phyloP scores from a whole-genome alignment of 208 protist species.

The Crithidia acanthocephali region DNA sequence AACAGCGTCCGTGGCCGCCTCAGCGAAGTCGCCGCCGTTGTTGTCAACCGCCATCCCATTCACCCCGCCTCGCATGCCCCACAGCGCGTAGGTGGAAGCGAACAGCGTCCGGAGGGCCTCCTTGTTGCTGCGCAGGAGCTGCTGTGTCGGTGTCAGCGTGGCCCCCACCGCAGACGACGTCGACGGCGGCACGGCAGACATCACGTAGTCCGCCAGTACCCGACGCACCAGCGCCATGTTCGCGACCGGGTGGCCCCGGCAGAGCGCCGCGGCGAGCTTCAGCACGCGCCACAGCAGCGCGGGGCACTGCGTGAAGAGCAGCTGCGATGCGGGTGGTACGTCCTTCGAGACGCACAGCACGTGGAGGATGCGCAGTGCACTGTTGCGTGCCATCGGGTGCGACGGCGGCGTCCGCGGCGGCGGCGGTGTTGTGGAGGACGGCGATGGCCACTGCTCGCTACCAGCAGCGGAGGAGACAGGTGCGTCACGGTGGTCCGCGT shows the following conservation, averaged over 20 bases:
- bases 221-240: constrained; percentile 23
- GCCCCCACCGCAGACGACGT: neutral
- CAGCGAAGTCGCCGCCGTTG: constrained; percentile 8
- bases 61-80: neutral
- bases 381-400: constrained; percentile 32
- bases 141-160: constrained; percentile 2
- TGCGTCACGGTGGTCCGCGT: neutral
- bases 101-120: constrained; percentile 6
- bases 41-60: neutral
- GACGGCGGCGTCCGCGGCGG: neutral
- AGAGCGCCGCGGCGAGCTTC: constrained; percentile 25
- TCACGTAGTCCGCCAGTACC: constrained; percentile 35
- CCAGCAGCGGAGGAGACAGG: neutral
- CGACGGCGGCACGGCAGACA: constrained; percentile 2
- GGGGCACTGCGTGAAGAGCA: constrained; percentile 53
- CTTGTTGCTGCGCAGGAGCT: constrained; percentile 9
- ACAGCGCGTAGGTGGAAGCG: constrained; percentile 8
- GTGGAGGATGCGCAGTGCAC: constrained; percentile 30
- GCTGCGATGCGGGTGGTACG: constrained; percentile 26
- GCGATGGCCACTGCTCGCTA: no score
- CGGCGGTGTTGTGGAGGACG: neutral
- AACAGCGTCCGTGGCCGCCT: constrained; percentile 2
- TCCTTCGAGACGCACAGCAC: constrained; percentile 25
- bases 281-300: constrained; percentile 65
- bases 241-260: constrained; percentile 17